These are phyloP conservation scores for Vitis hybrid DNA, from an alignment of 177 flowering plant genomes.

Conservation along the genomic window DNA sequence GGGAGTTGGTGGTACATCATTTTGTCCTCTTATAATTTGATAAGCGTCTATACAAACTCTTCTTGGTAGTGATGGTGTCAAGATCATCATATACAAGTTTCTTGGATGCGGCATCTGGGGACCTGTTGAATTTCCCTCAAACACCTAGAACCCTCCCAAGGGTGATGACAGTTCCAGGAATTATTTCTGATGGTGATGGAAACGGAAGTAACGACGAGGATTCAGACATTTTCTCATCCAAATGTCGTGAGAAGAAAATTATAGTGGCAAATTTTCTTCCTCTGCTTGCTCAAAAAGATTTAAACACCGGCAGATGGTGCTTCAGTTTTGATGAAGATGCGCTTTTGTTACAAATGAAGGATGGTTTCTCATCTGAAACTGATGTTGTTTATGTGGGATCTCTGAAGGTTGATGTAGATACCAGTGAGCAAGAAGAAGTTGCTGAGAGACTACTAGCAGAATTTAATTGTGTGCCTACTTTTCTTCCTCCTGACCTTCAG, in stretches of 20 bases:
- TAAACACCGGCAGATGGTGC: constrained; percentile 28
- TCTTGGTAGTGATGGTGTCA: constrained; percentile 25
- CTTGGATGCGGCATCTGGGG: constrained; percentile 41
- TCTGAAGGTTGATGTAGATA: constrained; percentile 38
- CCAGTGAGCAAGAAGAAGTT: constrained; percentile 47
- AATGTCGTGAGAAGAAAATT: constrained; percentile 24
- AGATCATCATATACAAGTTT: constrained; percentile 33
- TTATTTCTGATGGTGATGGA: constrained; percentile 26
- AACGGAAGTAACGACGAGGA: constrained; percentile 20
- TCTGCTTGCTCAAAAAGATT: constrained; percentile 27
- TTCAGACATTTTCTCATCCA: constrained; percentile 17
- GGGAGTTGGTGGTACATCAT: background rate
- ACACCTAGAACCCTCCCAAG: constrained; percentile 43
- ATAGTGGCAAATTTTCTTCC: constrained; percentile 47
- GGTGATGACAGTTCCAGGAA: constrained; percentile 42
- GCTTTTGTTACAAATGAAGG: constrained; percentile 33
- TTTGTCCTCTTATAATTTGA: background rate
- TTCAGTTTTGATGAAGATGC: constrained; percentile 44
- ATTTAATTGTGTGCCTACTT: constrained; percentile 52
- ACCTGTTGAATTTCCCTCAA: constrained; percentile 34
- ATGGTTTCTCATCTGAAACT: constrained; percentile 34
- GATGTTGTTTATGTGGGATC: constrained; percentile 51
- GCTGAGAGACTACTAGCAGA: constrained; percentile 38
- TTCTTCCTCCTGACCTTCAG: constrained; percentile 37
- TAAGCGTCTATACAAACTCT: background rate